Evolutionary conservation across 73 alveolate species (phyloP), one percentile per base, ranked within the genome.

Genomic region (Blepharisma japonicum): DNA sequence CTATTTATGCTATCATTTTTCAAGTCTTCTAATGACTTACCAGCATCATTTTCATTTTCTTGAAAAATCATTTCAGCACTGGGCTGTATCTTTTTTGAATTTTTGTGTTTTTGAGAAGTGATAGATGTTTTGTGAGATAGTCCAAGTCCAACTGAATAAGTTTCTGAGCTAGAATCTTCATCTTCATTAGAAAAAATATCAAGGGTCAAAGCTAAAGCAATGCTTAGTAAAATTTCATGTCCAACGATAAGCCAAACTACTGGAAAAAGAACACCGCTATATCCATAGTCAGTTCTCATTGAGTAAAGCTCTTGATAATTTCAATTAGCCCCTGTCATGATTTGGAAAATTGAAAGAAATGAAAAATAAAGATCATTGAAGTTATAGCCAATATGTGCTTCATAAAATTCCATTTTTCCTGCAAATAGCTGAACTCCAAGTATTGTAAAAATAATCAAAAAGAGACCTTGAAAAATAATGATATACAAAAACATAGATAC

Each of bases 201-300:
- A 6, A 96, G 89, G 8, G 94, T 66, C 50, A 94, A 91, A 45
- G 99, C 97, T 55, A 94, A 82, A 87, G 95, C 95, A 68, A 96
- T 77, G 84, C 95, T 96, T 68, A 96, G 84, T 7, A 96, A 88
- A 42, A 95, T 92, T 76, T 83, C 93, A 85, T 95, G 93, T 54
- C 99, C 99, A 14, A 96, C 78, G 80, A 95, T 84, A 9, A 96
- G 92, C 99, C 99, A 96, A 23, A 93, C 84, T 20, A 96, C 80
- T 68, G 90, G 88, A 72, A 92, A 94, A 51, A 90, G 39, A n/a
- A 80, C 50, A 6, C 91, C 77, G 6, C 72, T 38, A 7, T 76
- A 47, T 5, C 50, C 54, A 9, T 76, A 56, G 7, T 25, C 38
- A 7, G 80, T 32, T 42, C 90, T 51, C 14, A 82, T 21, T 55